A percentile compares a stretch with the other conserved stretches of the same genome.
Conservation (phyloP, 148 eudicot species). For the Pouteria glomerata region DNA sequence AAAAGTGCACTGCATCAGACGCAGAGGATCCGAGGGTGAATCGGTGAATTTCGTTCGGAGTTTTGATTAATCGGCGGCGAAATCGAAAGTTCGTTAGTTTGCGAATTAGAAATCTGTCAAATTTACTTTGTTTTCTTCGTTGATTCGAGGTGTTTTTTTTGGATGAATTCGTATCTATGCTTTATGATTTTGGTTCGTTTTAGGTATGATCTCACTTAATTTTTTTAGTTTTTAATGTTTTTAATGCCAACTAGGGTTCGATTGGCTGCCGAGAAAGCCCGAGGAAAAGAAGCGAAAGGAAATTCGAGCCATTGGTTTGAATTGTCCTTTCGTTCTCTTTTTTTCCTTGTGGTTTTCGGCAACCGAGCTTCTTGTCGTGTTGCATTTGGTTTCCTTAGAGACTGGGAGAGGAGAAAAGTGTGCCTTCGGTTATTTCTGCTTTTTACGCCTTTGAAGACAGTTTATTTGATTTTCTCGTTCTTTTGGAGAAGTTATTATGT, state of each 20-base stretch:
- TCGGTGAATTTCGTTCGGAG: constrained; percentile 5
- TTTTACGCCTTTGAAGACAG: not conserved
- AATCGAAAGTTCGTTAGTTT: constrained; percentile 15
- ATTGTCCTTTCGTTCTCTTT: not conserved
- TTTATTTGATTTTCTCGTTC: not conserved
- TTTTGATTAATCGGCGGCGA: constrained; percentile 7
- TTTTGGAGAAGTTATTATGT: not conserved
- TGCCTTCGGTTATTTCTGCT: not conserved
- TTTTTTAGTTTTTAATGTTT: not conserved
- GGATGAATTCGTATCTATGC: not conserved
- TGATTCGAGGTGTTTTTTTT: not conserved
- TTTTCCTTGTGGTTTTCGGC: not conserved
- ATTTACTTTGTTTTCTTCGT: not conserved
- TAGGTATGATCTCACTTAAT: not conserved
- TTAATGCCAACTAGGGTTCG: not conserved
- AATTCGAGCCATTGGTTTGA: not conserved
- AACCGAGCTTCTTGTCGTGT: not conserved
- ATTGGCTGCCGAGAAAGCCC: constrained; percentile 4
- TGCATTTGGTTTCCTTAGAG: not conserved
- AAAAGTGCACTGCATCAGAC: not conserved
- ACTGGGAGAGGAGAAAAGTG: not conserved
- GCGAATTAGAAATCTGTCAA: not conserved
- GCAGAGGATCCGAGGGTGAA: not conserved
- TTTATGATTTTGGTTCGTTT: not conserved
- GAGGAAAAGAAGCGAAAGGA: not conserved